phyloP scores from a whole-genome alignment of 75 land plant genomes.

The Larix kaempferi region DNA sequence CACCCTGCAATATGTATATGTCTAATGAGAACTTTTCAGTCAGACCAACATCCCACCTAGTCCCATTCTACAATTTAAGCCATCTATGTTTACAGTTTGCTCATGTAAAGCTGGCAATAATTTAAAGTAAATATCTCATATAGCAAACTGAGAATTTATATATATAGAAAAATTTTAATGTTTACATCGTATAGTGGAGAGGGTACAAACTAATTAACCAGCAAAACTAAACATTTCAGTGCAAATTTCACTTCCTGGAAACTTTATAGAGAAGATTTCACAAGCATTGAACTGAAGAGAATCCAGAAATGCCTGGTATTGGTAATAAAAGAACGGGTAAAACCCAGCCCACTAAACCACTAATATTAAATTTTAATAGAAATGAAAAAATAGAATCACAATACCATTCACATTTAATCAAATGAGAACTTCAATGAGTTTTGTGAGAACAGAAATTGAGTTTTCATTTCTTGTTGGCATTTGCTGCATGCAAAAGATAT shows the following conservation, averaged over 20 bases:
- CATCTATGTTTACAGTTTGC: not conserved
- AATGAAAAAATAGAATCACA: not conserved
- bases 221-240: not conserved
- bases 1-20: not conserved
- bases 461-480: not conserved
- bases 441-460: too few relatives aligned
- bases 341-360: not conserved
- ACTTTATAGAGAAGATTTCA: not conserved
- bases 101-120: not conserved
- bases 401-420: too few relatives aligned
- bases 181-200: too few relatives aligned
- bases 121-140: too few relatives aligned
- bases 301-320: not conserved
- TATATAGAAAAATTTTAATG: too few relatives aligned
- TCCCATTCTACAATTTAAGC: not conserved
- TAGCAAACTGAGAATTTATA: too few relatives aligned
- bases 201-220: too few relatives aligned
- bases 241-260: not conserved
- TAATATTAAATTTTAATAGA: not conserved
- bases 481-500: not conserved
- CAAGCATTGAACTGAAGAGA: not conserved
- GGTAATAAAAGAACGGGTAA: not conserved
- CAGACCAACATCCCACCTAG: not conserved
- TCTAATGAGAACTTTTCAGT: not conserved
- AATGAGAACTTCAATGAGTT: too few relatives aligned